Base-by-base conservation (phyloP, 2,329 filamentous ascomycete species). In the Xylariales sp. region DNA sequence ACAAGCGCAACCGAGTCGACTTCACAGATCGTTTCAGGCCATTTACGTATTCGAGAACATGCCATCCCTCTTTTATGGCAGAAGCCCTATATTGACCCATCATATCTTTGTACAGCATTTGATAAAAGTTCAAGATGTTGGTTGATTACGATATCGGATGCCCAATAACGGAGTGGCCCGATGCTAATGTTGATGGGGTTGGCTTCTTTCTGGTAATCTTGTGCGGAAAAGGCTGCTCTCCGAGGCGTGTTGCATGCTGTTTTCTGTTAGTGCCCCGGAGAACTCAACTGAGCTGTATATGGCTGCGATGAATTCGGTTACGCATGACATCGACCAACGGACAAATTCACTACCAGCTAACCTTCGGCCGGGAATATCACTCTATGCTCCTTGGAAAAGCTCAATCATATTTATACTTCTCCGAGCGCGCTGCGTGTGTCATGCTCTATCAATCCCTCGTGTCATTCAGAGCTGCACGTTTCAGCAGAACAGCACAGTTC, bases 71-170 rank as follows among this genome's bases (percentile, higher is more conserved):
- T 19, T 40, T 5, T 33, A 33, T 12, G 38, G 28, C 7, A 25
- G 19, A 18, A 40, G 38, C 15, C 28, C 38, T 4, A 29, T 40
- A 40, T 21, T 28, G n/a, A 9, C 9, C 20, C n/a, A 6, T 5
- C 33, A 9, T 5, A 11, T 20, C 11, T 3, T 19, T 34, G 35
- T 28, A 15, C 12, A n/a, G 31, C n/a, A n/a, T 4, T 14, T 19
- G n/a, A 19, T 27, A n/a, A 12, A 21, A 9, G 9, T 25, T 25
- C 27, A n/a, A 40, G 38, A 16, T 40, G 5, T 16, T 40, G 14
- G 10, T 29, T 20, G 38, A 40, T 22, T 40, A 40, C 14, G 38
- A 40, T 20, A 40, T 40, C 9, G 38, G 38, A 19, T 40, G 38
- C 11, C 38, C 38, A 6, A 12, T 40, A 15, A 28, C 38, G 14